Evolutionary conservation across 495 filamentous ascomycete genomes (phyloP), one percentile per base, ranked within the genome.

Genomic region (Penicillium atrosanguineum): DNA sequence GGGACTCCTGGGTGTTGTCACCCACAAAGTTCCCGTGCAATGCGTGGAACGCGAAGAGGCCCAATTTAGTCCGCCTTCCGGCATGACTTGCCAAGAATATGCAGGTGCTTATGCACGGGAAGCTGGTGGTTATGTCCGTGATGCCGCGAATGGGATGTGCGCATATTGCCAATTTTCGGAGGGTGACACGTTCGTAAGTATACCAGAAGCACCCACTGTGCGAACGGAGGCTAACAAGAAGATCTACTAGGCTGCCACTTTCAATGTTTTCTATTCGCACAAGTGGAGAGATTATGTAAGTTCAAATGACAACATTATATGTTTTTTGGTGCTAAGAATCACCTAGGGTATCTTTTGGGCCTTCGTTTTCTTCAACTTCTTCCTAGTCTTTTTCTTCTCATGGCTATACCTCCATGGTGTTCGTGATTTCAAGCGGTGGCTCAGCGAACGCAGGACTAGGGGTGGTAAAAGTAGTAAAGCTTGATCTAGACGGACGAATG

Each of bases 231-330:
- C 31, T 34, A 34, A 34, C 11, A 34, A 14, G 31, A 4, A 3
- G 14, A 34, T 31, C 28, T 31, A 9, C 28, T 26, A 62, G 81
- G 76, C 64, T 44, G 62, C 48, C 12, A 61, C 69, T 20, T 79
- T 83, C 59, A 78, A 80, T 48, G 60, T 80, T 9, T 75, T 58
- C 16, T 83, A 82, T 46, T 68, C 58, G 2, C 61, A 85, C 51
- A 83, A 83, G 45, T 88, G 86, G 87, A 70, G 82, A 29, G 68
- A 85, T 60, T 83, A 81, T 52, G 85, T 75, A 40, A 71, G 83
- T 67, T 64, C 16, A n/a, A 9, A 9, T 20, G n/a, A 19, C 5
- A 11, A 9, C 38, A 18, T 11, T 14, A n/a, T 20, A 19, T 40
- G 1, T 34, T 15, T 14, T 4, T 14, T 34, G 31, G 38, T n/a